Evolutionary conservation across 331 rosid genomes (phyloP).

Genomic region (Acacia pycnantha): DNA sequence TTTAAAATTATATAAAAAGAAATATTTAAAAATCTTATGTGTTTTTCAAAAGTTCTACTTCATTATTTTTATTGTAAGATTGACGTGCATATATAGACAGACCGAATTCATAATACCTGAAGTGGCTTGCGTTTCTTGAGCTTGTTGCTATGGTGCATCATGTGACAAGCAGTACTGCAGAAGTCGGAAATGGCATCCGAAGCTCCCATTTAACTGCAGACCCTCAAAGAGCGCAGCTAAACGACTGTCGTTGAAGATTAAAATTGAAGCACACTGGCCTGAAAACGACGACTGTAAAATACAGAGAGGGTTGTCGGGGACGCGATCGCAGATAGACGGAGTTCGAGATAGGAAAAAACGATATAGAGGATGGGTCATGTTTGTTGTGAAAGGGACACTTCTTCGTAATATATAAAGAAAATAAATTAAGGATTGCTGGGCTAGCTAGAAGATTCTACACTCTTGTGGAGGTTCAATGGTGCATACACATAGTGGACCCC

Average conservation of each 20-base stretch:
- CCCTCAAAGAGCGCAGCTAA: background rate
- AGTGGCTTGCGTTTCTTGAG: background rate
- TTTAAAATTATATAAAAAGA: too few species aligned
- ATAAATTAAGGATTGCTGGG: background rate
- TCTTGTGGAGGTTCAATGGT: background rate
- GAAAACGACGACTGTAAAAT: background rate
- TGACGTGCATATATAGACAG: background rate
- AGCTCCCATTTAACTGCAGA: background rate
- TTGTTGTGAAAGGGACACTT: background rate
- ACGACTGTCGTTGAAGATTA: background rate
- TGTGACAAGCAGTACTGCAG: background rate
- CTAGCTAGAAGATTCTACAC: background rate
- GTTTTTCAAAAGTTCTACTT: too few species aligned
- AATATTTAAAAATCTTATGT: too few species aligned
- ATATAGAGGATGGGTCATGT: background rate
- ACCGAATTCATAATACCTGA: background rate
- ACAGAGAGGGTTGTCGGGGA: too few species aligned
- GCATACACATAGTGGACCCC: background rate
- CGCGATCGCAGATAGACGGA: too few species aligned
- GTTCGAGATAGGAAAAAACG: background rate
- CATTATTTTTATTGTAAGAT: too few species aligned
- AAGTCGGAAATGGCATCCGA: background rate
- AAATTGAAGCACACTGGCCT: background rate
- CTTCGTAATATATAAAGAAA: background rate
- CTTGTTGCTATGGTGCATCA: background rate